Conservation (phyloP, 495 filamentous ascomycete genomes). For the Penicillium coffeae region DNA sequence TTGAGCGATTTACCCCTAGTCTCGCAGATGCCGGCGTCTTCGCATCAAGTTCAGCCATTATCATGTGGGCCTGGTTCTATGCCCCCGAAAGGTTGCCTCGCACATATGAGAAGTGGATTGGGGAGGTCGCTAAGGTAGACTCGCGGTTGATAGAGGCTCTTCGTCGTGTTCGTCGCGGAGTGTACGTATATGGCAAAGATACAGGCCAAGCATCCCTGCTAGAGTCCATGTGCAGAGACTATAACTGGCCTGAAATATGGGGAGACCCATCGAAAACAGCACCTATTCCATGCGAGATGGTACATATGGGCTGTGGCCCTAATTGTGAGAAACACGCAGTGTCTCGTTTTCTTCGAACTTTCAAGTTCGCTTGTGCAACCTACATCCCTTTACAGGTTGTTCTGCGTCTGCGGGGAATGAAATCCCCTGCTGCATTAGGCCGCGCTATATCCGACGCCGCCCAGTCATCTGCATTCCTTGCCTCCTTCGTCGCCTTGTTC, state of each 20-base stretch:
- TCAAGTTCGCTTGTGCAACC: constrained; percentile 70
- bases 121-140: constrained; percentile 75
- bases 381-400: constrained; percentile 77
- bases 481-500: constrained; percentile 74
- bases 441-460: constrained; percentile 57
- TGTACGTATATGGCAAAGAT: constrained; percentile 72
- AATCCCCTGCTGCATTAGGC: constrained; percentile 29
- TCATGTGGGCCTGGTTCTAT: constrained; percentile 95
- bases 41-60: constrained; percentile 66
- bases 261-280: constrained; percentile 71
- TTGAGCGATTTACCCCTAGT: constrained; percentile 48
- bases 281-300: constrained; percentile 83
- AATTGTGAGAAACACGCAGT: constrained; percentile 78
- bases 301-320: constrained; percentile 76
- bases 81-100: constrained; percentile 61
- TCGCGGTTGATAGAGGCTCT: constrained; percentile 70
- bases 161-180: constrained; percentile 57
- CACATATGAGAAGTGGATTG: constrained; percentile 85
- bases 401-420: constrained; percentile 56
- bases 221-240: constrained; percentile 70
- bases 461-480: constrained; percentile 79
- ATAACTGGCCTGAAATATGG: constrained; percentile 63
- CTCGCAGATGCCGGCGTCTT: constrained; percentile 71
- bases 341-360: constrained; percentile 65
- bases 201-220: constrained; percentile 71